Conservation (phyloP, 345 rosid species). For the Barbarea vulgaris region DNA sequence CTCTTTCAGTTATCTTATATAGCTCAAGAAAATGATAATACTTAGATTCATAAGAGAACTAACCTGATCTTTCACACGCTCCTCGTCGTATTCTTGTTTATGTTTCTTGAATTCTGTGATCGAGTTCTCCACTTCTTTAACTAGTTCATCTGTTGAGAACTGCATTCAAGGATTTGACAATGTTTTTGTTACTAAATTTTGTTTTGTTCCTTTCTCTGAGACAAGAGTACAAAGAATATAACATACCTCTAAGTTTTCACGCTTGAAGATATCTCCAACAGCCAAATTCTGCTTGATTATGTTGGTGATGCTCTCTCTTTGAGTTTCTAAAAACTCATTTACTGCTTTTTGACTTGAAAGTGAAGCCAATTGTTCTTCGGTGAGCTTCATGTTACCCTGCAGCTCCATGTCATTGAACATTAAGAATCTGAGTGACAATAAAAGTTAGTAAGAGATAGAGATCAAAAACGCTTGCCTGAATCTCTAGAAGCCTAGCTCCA, state of each 20-base stretch:
- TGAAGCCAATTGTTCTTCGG: slow-evolving; percentile 71
- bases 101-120: slow-evolving; percentile 75
- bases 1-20: slow-evolving; percentile 11
- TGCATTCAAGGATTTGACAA: slow-evolving; percentile 39
- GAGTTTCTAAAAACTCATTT: slow-evolving; percentile 70
- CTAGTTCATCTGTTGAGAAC: slow-evolving; percentile 80
- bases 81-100: slow-evolving; percentile 87
- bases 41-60: slow-evolving; percentile 25
- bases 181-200: slow-evolving; percentile 10
- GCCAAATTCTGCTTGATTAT: slow-evolving; percentile 75
- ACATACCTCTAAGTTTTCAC: slow-evolving; percentile 74
- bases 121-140: slow-evolving; percentile 77
- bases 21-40: not conserved
- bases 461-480: slow-evolving; percentile 58
- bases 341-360: slow-evolving; percentile 85
- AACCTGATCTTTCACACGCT: slow-evolving; percentile 77
- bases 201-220: not conserved
- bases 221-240: slow-evolving; percentile 1
- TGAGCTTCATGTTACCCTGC: slow-evolving; percentile 77
- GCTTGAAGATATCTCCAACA: slow-evolving; percentile 77
- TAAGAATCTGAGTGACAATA: not conserved
- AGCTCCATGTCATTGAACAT: slow-evolving; percentile 7
- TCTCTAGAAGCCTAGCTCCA: slow-evolving; percentile 82
- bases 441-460: not conserved
- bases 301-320: slow-evolving; percentile 60